Conservation (phyloP, 2,329 filamentous ascomycete species). For the Ceratocystis cacaofunesta region DNA sequence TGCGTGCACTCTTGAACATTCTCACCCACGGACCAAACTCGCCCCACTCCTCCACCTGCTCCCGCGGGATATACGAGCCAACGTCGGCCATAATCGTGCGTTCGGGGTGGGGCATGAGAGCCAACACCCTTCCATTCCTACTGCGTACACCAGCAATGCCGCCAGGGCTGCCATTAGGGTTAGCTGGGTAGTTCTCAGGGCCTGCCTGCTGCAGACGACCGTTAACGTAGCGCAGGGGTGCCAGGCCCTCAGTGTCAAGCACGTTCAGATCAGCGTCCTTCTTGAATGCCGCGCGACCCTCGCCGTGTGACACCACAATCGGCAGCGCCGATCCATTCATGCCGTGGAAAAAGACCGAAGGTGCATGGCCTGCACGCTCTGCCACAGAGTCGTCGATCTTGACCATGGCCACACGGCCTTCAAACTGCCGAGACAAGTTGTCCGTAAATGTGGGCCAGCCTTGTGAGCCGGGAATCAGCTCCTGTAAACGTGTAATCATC, state of each 20-base stretch:
- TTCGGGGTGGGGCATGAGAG: slow-evolving; percentile 90
- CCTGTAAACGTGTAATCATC: slow-evolving; percentile 66
- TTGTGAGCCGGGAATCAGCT: slow-evolving; percentile 70
- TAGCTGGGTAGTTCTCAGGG: slow-evolving; percentile 75
- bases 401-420: slow-evolving; percentile 72
- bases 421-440: slow-evolving; percentile 78
- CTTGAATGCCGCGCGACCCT: slow-evolving; percentile 68
- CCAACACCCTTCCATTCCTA: slow-evolving; percentile 63
- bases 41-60: slow-evolving; percentile 51
- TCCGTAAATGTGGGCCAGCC: slow-evolving; percentile 77
- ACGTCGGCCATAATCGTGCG: slow-evolving; percentile 71
- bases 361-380: slow-evolving; percentile 24
- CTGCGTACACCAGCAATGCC: slow-evolving; percentile 71
- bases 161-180: slow-evolving; percentile 68
- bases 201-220: slow-evolving; percentile 49
- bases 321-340: slow-evolving; percentile 73
- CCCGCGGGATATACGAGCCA: slow-evolving; percentile 53
- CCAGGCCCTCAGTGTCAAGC: slow-evolving; percentile 36
- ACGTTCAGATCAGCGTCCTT: slow-evolving; percentile 35
- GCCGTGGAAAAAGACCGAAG: slow-evolving; percentile 77
- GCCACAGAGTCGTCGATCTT: slow-evolving; percentile 38
- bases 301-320: slow-evolving; percentile 79
- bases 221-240: slow-evolving; percentile 72
- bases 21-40: slow-evolving; percentile 74
- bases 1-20: slow-evolving; percentile 74